These are phyloP conservation scores for Backusella australiensis DNA, from an alignment of 192 early-diverging fungal genomes.

Conservation along the genomic window DNA sequence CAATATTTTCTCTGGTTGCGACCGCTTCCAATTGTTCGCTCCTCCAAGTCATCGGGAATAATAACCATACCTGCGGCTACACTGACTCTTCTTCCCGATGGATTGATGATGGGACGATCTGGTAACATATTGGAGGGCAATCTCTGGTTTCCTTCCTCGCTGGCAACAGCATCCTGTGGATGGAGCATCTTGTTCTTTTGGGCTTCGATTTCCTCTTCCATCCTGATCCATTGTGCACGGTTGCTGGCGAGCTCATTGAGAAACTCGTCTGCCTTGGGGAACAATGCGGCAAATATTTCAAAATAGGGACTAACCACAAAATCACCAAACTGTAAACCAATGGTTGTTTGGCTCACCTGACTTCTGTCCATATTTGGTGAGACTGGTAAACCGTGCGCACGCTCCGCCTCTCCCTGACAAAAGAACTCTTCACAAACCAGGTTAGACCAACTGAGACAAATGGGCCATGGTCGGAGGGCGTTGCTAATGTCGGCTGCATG, in stretches of 20 bases:
- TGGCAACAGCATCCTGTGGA: background rate
- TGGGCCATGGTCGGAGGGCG: constrained; percentile 74
- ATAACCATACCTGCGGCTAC: constrained; percentile 44
- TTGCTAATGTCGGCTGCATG: constrained; percentile 93
- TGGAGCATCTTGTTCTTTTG: background rate
- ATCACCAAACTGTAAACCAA: constrained; percentile 81
- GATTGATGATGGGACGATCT: constrained; percentile 20
- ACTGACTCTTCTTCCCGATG: constrained; percentile 38
- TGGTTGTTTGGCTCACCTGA: constrained; percentile 65
- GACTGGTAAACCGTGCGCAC: constrained; percentile 66
- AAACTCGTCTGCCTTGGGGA: constrained; percentile 63
- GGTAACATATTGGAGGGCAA: constrained; percentile 12
- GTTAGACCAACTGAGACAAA: constrained; percentile 91
- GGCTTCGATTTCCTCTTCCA: constrained; percentile 24
- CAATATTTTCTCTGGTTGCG: constrained; percentile 17
- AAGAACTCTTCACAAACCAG: constrained; percentile 86
- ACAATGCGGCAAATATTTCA: constrained; percentile 73
- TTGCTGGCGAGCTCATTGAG: constrained; percentile 58
- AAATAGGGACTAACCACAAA: constrained; percentile 88
- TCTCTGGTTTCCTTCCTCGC: constrained; percentile 3
- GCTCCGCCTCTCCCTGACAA: constrained; percentile 84
- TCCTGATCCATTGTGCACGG: constrained; percentile 51
- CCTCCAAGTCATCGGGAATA: constrained; percentile 39
- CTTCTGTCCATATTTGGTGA: constrained; percentile 90
- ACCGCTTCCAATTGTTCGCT: constrained; percentile 24